Base-by-base conservation (phyloP, 2,329 filamentous ascomycete species). In the Aspergillus viridinutans region DNA sequence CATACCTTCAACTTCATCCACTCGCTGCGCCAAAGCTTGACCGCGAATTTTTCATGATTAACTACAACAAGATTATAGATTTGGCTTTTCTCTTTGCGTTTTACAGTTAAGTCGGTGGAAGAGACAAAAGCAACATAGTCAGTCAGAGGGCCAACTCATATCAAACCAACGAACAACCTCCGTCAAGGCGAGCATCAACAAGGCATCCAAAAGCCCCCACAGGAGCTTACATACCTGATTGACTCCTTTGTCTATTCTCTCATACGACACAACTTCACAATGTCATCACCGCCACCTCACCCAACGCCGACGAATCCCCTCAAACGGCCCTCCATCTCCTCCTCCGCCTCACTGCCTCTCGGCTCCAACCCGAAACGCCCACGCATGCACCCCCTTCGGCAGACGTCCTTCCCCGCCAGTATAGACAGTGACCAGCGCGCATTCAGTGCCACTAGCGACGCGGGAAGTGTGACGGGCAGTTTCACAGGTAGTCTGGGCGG, bases 351-450 rank as follows among this genome's bases (percentile, higher is more conserved):
- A 6, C 65, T 68, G 42, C 67, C 67, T 20, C 58, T 69, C 49
- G 64, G 61, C 49, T 63, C 68, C 42, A 70, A 71, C 54, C 60
- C 56, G 53, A 70, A 69, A 59, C 67, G 63, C 26, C 62, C 67
- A 61, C 75, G 74, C 61, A 73, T 77, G 64, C 77, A 80, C 60
- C 77, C 77, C 17, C 75, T 80, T 53, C 74, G 77, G 40, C 77
- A 80, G 58, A 79, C 76, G 25, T 79, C 76, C 25, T 79, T 78
- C 57, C 76, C 76, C 0, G 66, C 64, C 3, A 67, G 67, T 12
- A 63, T 71, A 28, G 74, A 75, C 47, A 40, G 58, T 2, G 68
- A 70, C 29, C 61, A 64, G 32, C 66, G 70, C 49, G 64, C 65
- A 32, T 70, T 70, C 58, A 67, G 66, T 35, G 67, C 63, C 6